Conservation (phyloP, 129 eudicot genomes). For the sunflower (Helianthus annuus) region DNA sequence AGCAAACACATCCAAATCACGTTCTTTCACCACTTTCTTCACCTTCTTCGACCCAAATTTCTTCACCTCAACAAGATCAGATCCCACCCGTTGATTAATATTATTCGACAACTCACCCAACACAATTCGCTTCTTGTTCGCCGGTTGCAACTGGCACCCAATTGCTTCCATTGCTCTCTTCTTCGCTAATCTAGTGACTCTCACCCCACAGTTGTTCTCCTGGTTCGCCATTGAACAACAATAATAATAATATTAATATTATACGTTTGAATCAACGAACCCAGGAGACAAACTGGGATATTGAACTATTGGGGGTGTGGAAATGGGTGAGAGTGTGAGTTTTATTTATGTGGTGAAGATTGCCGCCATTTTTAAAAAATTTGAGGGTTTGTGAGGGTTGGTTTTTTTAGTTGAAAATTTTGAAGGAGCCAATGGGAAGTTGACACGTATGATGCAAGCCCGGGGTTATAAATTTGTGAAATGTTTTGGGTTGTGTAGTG, state of each 20-base stretch:
- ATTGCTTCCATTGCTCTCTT: constrained; percentile 61
- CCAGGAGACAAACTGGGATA: constrained; percentile 27
- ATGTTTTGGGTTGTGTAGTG: constrained; percentile 14
- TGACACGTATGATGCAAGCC: constrained; percentile 18
- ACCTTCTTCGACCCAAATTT: constrained; percentile 27
- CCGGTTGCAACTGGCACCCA: constrained; percentile 22
- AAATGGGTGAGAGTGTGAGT: neutral
- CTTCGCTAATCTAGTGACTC: constrained; percentile 64
- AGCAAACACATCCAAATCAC: constrained; percentile 23
- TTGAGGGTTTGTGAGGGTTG: neutral
- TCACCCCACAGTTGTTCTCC: constrained; percentile 46
- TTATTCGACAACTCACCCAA: constrained; percentile 64
- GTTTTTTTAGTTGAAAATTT: constrained; percentile 15
- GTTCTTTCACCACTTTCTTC: constrained; percentile 18
- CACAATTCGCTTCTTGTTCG: constrained; percentile 67
- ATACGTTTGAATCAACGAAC: neutral
- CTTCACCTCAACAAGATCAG: constrained; percentile 10
- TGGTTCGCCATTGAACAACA: constrained; percentile 49
- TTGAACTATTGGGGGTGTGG: neutral
- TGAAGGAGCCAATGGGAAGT: constrained; percentile 16
- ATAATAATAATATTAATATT: neutral
- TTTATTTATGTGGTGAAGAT: constrained; percentile 25
- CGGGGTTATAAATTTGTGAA: constrained; percentile 8
- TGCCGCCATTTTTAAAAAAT: constrained; percentile 52
- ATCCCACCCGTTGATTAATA: neutral